Percentiles rank a stretch among this genome's conserved stretches.
Conservation (phyloP, 208 protist genomes). For the Acanthamoeba triangularis region DNA sequence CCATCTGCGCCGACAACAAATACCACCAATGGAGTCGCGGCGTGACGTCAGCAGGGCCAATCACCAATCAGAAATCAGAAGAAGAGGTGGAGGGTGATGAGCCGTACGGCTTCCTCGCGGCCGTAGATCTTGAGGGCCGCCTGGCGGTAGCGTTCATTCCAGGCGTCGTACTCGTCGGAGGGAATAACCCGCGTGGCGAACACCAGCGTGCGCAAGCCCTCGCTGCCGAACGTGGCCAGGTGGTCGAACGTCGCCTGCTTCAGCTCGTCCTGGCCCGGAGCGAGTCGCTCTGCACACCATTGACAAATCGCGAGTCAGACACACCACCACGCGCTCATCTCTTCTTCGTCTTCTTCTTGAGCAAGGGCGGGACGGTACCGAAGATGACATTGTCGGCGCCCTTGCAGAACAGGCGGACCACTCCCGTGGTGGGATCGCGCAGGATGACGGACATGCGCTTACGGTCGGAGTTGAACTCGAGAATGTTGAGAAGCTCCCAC, state of each 20-base stretch:
- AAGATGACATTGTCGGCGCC: constrained; percentile 87
- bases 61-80: neutral
- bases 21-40: neutral
- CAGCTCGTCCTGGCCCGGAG: constrained; percentile 44
- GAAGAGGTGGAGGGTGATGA: neutral
- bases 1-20: constrained; percentile 72
- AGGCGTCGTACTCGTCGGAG: constrained; percentile 73
- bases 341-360: neutral
- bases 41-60: neutral
- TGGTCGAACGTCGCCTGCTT: neutral
- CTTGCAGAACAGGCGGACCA: constrained; percentile 81
- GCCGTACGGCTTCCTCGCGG: constrained; percentile 69
- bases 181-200: constrained; percentile 81
- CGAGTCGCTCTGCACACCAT: neutral
- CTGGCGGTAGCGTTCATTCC: constrained; percentile 73
- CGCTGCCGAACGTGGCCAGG: constrained; percentile 79
- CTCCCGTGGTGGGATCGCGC: constrained; percentile 35
- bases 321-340: neutral
- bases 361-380: neutral
- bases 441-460: constrained; percentile 91
- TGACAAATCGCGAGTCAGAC: neutral
- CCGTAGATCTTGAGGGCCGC: constrained; percentile 54
- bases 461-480: constrained; percentile 84
- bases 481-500: constrained; percentile 66
- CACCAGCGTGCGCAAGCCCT: constrained; percentile 90